phyloP scores from a whole-genome alignment of 805 yeast genomes.

The Pichia sporocuriosa region DNA sequence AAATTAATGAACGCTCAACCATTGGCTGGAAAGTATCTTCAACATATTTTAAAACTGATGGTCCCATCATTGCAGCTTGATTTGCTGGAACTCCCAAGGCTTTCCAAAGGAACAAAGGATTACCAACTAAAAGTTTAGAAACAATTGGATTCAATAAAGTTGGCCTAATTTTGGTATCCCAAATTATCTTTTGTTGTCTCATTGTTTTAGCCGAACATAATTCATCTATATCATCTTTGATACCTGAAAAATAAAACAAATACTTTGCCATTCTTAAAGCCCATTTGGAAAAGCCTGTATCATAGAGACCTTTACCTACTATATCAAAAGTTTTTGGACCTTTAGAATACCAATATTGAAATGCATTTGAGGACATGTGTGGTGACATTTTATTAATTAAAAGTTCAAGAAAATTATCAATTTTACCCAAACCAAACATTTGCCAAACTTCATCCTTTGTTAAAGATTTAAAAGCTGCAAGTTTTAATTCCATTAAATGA shows the following conservation, averaged over 20 bases:
- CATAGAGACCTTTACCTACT: constrained; percentile 59
- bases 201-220: constrained; percentile 53
- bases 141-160: constrained; percentile 65
- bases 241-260: constrained; percentile 52
- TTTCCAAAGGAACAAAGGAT: constrained; percentile 81
- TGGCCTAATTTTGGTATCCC: constrained; percentile 60
- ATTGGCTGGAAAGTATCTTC: constrained; percentile 76
- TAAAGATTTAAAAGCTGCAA: constrained; percentile 59
- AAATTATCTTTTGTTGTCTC: constrained; percentile 55
- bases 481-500: constrained; percentile 70
- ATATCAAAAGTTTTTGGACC: constrained; percentile 52
- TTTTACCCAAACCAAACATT: constrained; percentile 69
- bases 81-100: constrained; percentile 86
- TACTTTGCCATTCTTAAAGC: constrained; percentile 63
- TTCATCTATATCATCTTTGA: constrained; percentile 42
- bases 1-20: constrained; percentile 52
- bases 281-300: constrained; percentile 85
- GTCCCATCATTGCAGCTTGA: constrained; percentile 76
- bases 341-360: constrained; percentile 70
- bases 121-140: constrained; percentile 63
- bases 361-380: constrained; percentile 69
- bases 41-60: constrained; percentile 63
- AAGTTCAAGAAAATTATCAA: constrained; percentile 44
- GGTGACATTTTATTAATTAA: constrained; percentile 54
- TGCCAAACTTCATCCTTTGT: constrained; percentile 59